A percentile compares a stretch with the other conserved stretches of the same genome.
Conservation (phyloP, 2,329 filamentous ascomycete genomes). For the Torrubiella hemipterigena region DNA sequence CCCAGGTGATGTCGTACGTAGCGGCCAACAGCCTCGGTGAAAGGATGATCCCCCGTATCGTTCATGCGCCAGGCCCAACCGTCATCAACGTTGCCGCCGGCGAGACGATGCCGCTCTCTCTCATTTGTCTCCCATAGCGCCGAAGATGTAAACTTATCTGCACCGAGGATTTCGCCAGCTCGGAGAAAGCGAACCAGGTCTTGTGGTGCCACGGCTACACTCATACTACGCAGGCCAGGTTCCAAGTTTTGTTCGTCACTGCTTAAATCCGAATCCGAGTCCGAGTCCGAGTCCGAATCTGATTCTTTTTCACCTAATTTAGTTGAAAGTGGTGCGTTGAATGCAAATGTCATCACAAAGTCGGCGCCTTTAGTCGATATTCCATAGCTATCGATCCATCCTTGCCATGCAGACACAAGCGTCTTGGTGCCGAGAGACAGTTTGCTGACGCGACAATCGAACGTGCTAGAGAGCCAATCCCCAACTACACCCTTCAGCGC, state of each 20-base stretch:
- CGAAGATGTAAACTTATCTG: conserved; percentile 3
- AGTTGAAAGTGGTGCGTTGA: conserved; percentile 26
- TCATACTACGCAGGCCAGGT: conserved; percentile 29
- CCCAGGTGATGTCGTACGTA: conserved; percentile 42
- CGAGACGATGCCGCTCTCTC: conserved; percentile 30
- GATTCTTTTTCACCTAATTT: too few relatives aligned
- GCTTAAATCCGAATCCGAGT: conserved; percentile 9
- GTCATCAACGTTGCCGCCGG: conserved; percentile 35
- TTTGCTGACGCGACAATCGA: conserved; percentile 43
- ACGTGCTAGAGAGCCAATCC: conserved; percentile 39
- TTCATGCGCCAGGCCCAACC: conserved; percentile 37
- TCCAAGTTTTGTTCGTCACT: conserved; percentile 7
- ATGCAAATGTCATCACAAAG: conserved; percentile 37
- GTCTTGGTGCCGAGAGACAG: conserved; percentile 38
- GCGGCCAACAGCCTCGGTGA: conserved; percentile 34
- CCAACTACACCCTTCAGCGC: conserved; percentile 34
- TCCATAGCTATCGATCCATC: conserved; percentile 31
- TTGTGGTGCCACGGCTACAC: conserved; percentile 35
- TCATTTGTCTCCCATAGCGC: conserved; percentile 18
- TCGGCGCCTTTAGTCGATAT: conserved; percentile 26
- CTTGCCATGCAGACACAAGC: conserved; percentile 36
- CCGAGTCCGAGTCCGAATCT: too few relatives aligned
- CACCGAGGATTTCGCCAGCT: conserved; percentile 20
- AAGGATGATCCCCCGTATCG: conserved; percentile 20
- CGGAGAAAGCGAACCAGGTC: conserved; percentile 35